Evolutionary conservation across 768 basidiomycete genomes (phyloP).

Genomic region (Stropharia rugosoannulata): DNA sequence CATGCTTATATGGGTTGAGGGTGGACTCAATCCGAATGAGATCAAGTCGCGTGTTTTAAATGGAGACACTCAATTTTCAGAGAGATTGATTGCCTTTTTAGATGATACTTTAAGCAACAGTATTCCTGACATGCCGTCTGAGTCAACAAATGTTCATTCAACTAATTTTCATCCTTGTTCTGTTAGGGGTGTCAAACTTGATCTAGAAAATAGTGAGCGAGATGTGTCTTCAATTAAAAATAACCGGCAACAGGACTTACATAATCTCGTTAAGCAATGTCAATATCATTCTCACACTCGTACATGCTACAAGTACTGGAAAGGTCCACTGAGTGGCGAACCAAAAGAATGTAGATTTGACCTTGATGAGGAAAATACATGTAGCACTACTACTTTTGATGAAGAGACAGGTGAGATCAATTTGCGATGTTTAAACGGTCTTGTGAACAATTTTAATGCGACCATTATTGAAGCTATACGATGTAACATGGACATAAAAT

Average conservation of each 20-base stretch:
- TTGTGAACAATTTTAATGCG: constrained; percentile 43
- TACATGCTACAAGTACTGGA: constrained; percentile 41
- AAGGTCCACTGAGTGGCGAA: constrained; percentile 14
- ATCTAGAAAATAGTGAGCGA: too few relatives aligned
- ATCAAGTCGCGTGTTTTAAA: constrained; percentile 12
- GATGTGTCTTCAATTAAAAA: too few relatives aligned
- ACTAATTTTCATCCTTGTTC: too few relatives aligned
- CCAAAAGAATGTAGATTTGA: constrained; percentile 29
- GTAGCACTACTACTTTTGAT: constrained; percentile 21
- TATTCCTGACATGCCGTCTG: too few relatives aligned
- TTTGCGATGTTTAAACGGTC: constrained; percentile 32
- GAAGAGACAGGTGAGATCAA: constrained; percentile 26
- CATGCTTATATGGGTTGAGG: constrained; percentile 38
- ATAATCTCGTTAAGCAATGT: constrained; percentile 20
- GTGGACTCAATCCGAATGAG: constrained; percentile 29
- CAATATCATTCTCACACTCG: constrained; percentile 31
- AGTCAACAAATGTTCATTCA: too few relatives aligned
- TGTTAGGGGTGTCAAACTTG: too few relatives aligned
- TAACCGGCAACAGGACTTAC: constrained; percentile 9
- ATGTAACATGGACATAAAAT: constrained; percentile 50
- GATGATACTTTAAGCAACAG: too few relatives aligned
- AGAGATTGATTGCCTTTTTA: neutral
- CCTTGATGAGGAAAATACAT: constrained; percentile 17
- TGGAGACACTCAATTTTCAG: constrained; percentile 2
- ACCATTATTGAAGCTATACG: constrained; percentile 32